Percentiles rank a stretch among this genome's conserved stretches.
These are phyloP conservation scores for Babesia sp. DNA, from an alignment of 169 alveolate genomes.

Conservation along the genomic window DNA sequence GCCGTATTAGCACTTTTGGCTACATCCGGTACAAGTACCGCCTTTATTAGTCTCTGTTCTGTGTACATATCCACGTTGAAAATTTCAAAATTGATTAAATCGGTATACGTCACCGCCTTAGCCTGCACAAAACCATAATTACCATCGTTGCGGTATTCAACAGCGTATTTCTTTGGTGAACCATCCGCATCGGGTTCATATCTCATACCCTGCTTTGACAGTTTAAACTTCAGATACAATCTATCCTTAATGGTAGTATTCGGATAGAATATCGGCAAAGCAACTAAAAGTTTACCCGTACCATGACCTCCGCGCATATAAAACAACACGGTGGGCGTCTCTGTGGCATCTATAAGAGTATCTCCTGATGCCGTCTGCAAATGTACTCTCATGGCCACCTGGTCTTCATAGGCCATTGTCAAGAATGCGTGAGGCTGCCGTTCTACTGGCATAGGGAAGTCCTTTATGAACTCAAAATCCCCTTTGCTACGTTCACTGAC, in stretches of 20 bases:
- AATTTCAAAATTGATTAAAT: neutral
- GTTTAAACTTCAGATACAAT: neutral
- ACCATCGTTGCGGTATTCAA: neutral
- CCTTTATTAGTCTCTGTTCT: neutral
- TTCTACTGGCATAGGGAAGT: neutral
- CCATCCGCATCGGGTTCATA: neutral
- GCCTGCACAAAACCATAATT: neutral
- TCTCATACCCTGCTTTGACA: neutral
- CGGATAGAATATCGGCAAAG: conserved; percentile 1
- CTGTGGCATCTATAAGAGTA: neutral
- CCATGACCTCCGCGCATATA: neutral
- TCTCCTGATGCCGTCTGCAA: neutral
- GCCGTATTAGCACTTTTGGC: neutral
- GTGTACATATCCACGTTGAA: neutral
- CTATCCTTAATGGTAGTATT: neutral
- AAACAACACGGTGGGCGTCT: neutral
- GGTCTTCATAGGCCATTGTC: neutral
- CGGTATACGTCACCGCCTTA: neutral
- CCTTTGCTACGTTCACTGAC: neutral
- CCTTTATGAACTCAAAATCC: neutral
- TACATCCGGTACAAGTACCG: neutral
- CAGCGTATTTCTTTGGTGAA: neutral
- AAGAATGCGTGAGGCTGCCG: neutral
- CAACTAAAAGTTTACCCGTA: conserved; percentile 1
- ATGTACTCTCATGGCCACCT: conserved; percentile 3